Evolutionary conservation across 2,329 filamentous ascomycete genomes (phyloP).

Genomic region (Nemania sp.): DNA sequence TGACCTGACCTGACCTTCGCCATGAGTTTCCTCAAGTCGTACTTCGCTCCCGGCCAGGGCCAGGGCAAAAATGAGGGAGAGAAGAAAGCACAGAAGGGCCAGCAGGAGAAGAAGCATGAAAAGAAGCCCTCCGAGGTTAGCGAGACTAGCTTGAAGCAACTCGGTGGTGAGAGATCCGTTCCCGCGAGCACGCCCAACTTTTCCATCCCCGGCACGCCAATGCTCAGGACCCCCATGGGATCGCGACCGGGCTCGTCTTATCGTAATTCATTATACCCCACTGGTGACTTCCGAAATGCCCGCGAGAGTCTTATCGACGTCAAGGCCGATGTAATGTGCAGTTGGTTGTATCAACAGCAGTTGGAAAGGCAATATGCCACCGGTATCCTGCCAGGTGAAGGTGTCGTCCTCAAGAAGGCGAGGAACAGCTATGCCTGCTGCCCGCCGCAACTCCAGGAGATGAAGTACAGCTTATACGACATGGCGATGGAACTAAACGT

Average conservation of each 20-base stretch:
- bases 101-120: constrained; percentile 35
- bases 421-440: constrained; percentile 55
- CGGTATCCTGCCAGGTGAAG: constrained; percentile 54
- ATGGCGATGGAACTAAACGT: constrained; percentile 56
- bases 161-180: constrained; percentile 26
- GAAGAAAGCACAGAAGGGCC: constrained; percentile 18
- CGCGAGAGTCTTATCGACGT: constrained; percentile 63
- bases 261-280: constrained; percentile 52
- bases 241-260: constrained; percentile 44
- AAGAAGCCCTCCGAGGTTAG: constrained; percentile 42
- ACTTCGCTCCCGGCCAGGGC: constrained; percentile 50
- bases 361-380: constrained; percentile 61
- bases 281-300: constrained; percentile 57
- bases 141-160: constrained; percentile 35
- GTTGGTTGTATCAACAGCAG: constrained; percentile 72
- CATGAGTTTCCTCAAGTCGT: constrained; percentile 53
- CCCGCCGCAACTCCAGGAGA: constrained; percentile 54
- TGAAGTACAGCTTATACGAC: constrained; percentile 53
- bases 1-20: constrained; percentile 21
- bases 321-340: constrained; percentile 72
- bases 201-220: constrained; percentile 42
- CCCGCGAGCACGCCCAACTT: constrained; percentile 32
- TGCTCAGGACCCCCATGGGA: constrained; percentile 39
- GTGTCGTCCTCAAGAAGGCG: constrained; percentile 56
- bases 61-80: constrained; percentile 41